Percentiles rank a stretch among this genome's conserved stretches.
phyloP scores from a whole-genome alignment of 2,329 filamentous ascomycete species.

The Ampelomyces quisqualis region DNA sequence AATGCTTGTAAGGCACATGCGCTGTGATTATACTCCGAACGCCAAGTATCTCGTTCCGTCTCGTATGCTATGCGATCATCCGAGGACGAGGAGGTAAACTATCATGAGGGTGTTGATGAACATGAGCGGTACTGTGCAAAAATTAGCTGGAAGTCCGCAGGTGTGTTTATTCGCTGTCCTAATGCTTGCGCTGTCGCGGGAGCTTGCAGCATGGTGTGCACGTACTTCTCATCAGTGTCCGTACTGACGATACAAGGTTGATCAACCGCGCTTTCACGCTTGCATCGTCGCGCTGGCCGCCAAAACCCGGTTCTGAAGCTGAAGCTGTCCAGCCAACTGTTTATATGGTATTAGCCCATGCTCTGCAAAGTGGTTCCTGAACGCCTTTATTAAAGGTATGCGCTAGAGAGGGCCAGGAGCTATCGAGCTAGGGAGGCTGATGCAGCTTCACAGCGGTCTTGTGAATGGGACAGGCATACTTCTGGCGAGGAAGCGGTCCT shows the following conservation, averaged over 20 bases:
- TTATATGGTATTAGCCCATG: conserved; percentile 6
- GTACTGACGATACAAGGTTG: conserved; percentile 84
- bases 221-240: conserved; percentile 91
- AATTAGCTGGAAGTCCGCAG: too few relatives aligned
- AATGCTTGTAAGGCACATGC: neutral
- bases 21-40: conserved; percentile 6
- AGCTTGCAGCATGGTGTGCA: conserved; percentile 21
- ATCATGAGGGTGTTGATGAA: conserved; percentile 45
- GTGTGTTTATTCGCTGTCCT: neutral
- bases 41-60: conserved; percentile 3
- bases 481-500: conserved; percentile 88
- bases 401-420: too few relatives aligned
- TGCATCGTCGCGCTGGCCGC: conserved; percentile 66
- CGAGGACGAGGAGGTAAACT: conserved; percentile 41
- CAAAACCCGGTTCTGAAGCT: conserved; percentile 73
- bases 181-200: neutral
- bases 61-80: conserved; percentile 24
- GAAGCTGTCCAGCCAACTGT: conserved; percentile 75
- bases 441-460: too few relatives aligned
- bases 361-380: too few relatives aligned
- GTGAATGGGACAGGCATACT: conserved; percentile 53
- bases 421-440: too few relatives aligned
- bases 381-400: too few relatives aligned
- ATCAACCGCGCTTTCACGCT: conserved; percentile 85
- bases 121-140: conserved; percentile 46